phyloP scores from a whole-genome alignment of 2,329 filamentous ascomycete species.

The Cadophora gregata region DNA sequence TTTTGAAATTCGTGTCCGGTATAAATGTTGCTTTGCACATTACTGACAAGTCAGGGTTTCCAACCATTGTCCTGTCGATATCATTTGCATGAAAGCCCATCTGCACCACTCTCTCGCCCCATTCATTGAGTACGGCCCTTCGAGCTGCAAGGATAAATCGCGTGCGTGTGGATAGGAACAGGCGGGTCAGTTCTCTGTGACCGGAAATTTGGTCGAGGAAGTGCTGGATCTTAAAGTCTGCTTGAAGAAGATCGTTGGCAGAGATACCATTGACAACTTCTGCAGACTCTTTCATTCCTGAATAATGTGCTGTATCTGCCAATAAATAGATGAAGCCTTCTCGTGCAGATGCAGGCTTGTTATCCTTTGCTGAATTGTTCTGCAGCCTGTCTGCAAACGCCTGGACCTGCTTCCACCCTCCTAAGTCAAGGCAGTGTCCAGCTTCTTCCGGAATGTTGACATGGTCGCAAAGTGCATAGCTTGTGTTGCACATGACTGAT shows the following conservation, averaged over 20 bases:
- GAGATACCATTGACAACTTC: not conserved
- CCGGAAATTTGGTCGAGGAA: slow-evolving; percentile 11
- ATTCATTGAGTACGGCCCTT: not conserved
- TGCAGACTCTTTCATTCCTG: not conserved
- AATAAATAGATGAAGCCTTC: slow-evolving; percentile 1
- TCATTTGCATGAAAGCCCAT: not conserved
- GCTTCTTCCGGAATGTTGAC: not conserved
- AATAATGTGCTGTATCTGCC: slow-evolving; percentile 5
- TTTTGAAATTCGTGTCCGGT: not conserved
- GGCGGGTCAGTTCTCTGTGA: not conserved
- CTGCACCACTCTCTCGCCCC: not conserved
- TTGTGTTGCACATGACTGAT: not conserved
- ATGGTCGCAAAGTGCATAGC: not conserved
- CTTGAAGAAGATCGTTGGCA: not conserved
- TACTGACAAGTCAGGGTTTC: not conserved
- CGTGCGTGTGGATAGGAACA: slow-evolving; percentile 4
- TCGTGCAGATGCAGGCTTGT: not conserved
- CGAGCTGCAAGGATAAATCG: slow-evolving; percentile 2
- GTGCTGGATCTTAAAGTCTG: not conserved
- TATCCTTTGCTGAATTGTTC: not conserved
- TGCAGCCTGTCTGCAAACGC: not conserved
- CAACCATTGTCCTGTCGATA: not conserved
- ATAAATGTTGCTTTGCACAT: slow-evolving; percentile 3
- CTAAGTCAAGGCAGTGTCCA: not conserved
- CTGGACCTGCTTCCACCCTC: not conserved